Evolutionary conservation across 345 rosid species (phyloP).

Genomic region (Eucalyptus microcorys): DNA sequence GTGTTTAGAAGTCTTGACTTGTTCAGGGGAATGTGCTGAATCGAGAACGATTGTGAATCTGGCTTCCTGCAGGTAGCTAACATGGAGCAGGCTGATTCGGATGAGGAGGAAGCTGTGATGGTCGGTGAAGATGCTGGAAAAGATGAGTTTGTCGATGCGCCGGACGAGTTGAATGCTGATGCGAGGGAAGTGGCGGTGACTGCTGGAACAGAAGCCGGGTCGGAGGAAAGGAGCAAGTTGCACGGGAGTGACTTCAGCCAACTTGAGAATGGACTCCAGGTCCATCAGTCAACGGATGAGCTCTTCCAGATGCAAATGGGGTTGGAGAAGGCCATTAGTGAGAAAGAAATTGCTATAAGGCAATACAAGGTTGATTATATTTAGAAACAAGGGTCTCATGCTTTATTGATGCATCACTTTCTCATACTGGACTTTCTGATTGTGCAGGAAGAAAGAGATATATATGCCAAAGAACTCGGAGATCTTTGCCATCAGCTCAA

Average conservation of each 20-base stretch:
- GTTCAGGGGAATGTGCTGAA: background rate
- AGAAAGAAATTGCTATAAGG: slow-evolving; percentile 9
- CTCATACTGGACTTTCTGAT: background rate
- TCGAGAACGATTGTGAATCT: background rate
- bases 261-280: background rate
- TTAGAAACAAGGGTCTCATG: background rate
- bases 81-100: background rate
- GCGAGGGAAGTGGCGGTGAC: slow-evolving; percentile 17
- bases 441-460: slow-evolving; percentile 48
- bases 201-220: background rate
- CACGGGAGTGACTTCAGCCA: background rate
- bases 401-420: background rate
- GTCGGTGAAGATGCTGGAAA: slow-evolving; percentile 21
- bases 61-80: background rate
- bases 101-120: background rate
- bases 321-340: slow-evolving; percentile 17
- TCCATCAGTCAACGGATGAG: background rate
- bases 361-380: slow-evolving; percentile 24
- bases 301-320: slow-evolving; percentile 2
- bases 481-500: slow-evolving; percentile 30
- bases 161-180: slow-evolving; percentile 57
- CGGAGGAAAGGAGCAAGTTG: background rate
- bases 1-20: background rate
- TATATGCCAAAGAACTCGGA: slow-evolving; percentile 21
- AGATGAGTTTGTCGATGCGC: slow-evolving; percentile 92